Evolutionary conservation across 164 flowering plant species (phyloP).

Genomic region (Dillenia turbinata): DNA sequence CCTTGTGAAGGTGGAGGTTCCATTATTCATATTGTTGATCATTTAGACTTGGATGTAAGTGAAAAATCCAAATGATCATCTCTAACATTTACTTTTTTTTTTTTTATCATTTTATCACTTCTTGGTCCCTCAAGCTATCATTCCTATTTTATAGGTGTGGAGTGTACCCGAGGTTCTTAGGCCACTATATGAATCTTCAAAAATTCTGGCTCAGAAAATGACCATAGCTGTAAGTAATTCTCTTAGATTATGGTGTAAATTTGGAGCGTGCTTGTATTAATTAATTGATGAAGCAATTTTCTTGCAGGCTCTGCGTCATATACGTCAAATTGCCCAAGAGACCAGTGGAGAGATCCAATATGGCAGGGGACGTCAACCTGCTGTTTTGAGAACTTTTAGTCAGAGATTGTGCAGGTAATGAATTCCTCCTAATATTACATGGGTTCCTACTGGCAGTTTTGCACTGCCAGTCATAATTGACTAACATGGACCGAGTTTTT

Average conservation of each 20-base stretch:
- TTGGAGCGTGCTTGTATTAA: too few species aligned
- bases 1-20: constrained; percentile 93
- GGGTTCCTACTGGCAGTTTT: too few species aligned
- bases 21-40: constrained; percentile 82
- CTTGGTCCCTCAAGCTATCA: background rate
- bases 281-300: background rate
- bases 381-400: constrained; percentile 68
- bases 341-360: constrained; percentile 55
- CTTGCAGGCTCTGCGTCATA: constrained; percentile 63
- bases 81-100: background rate
- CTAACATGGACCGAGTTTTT: background rate
- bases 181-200: constrained; percentile 80
- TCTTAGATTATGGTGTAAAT: too few species aligned
- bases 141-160: constrained; percentile 32
- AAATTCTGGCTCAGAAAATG: constrained; percentile 73
- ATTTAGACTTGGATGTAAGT: constrained; percentile 71
- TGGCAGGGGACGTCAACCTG: constrained; percentile 77
- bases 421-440: background rate
- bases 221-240: constrained; percentile 57
- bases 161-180: constrained; percentile 81
- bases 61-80: background rate
- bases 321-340: constrained; percentile 79
- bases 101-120: background rate
- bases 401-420: constrained; percentile 71
- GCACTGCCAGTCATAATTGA: too few species aligned